Percentiles rank a stretch among this genome's conserved stretches.
Evolutionary conservation across 495 filamentous ascomycete species (phyloP).

Genomic region (Cercophora samala): DNA sequence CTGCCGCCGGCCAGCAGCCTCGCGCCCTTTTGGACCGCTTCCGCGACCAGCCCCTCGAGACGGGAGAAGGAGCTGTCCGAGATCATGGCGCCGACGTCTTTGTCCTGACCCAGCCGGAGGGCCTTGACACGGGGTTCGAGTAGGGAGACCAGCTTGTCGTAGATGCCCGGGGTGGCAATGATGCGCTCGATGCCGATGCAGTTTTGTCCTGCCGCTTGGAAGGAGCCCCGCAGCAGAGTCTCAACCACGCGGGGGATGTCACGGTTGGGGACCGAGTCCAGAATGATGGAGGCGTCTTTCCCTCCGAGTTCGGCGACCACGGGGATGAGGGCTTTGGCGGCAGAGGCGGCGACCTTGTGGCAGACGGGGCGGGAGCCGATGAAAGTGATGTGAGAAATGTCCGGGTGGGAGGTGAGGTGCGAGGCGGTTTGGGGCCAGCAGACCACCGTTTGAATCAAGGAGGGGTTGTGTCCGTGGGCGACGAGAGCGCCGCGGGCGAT

Average conservation of each 20-base stretch:
- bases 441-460: constrained; percentile 77
- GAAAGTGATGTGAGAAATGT: constrained; percentile 90
- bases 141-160: constrained; percentile 65
- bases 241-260: constrained; percentile 69
- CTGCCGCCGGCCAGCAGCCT: constrained; percentile 79
- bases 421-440: constrained; percentile 83
- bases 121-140: constrained; percentile 67
- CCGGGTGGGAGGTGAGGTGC: constrained; percentile 81
- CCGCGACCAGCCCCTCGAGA: constrained; percentile 67
- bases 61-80: constrained; percentile 67
- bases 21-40: constrained; percentile 75
- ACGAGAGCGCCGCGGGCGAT: constrained; percentile 74
- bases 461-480: constrained; percentile 78
- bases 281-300: constrained; percentile 90
- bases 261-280: constrained; percentile 64
- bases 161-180: constrained; percentile 70
- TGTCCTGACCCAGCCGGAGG: constrained; percentile 60
- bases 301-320: constrained; percentile 88
- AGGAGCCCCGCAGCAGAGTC: constrained; percentile 84
- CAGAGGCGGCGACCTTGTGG: constrained; percentile 79
- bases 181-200: constrained; percentile 96
- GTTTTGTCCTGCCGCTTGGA: constrained; percentile 97
- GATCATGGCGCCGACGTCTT: constrained; percentile 88
- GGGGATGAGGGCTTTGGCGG: constrained; percentile 78
- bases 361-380: constrained; percentile 88